phyloP scores from a whole-genome alignment of 768 basidiomycete species.

The Mycena vulgaris region DNA sequence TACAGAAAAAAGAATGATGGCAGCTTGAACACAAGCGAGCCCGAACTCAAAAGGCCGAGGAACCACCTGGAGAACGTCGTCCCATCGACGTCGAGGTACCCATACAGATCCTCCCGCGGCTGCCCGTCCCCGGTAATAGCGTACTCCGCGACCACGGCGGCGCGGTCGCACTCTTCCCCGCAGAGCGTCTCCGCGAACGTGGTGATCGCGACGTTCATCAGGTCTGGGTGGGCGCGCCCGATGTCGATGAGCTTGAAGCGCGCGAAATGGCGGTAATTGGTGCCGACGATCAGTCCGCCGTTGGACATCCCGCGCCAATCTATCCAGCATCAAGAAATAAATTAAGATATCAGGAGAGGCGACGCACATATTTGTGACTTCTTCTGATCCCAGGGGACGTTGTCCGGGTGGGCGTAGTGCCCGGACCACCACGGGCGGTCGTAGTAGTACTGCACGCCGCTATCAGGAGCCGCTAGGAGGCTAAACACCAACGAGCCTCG shows the following conservation, averaged over 20 bases:
- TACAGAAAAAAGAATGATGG: not conserved
- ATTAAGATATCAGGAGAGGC: not conserved
- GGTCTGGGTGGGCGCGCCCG: not conserved
- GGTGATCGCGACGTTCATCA: slow-evolving; percentile 13
- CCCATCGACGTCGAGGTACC: slow-evolving; percentile 15
- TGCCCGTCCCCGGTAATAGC: not conserved
- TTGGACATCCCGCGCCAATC: slow-evolving; percentile 28
- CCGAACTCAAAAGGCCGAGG: not conserved
- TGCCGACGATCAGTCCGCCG: slow-evolving; percentile 6
- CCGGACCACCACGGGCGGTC: not conserved
- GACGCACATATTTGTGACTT: not conserved
- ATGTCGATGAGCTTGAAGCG: slow-evolving; percentile 8
- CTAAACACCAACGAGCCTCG: not conserved
- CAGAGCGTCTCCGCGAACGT: slow-evolving; percentile 10
- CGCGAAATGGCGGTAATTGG: slow-evolving; percentile 16
- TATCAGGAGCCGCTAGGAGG: not conserved
- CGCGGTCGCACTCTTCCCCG: slow-evolving; percentile 5
- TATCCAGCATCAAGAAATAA: no score
- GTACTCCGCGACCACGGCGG: not conserved
- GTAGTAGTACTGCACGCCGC: slow-evolving; percentile 20
- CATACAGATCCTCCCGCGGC: not conserved
- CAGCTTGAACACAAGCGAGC: slow-evolving; percentile 22
- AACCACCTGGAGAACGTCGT: slow-evolving; percentile 6
- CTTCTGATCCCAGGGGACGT: slow-evolving; percentile 16
- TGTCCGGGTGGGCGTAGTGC: not conserved